phyloP scores from a whole-genome alignment of 2,329 filamentous ascomycete genomes.

The Aschersonia sp. region DNA sequence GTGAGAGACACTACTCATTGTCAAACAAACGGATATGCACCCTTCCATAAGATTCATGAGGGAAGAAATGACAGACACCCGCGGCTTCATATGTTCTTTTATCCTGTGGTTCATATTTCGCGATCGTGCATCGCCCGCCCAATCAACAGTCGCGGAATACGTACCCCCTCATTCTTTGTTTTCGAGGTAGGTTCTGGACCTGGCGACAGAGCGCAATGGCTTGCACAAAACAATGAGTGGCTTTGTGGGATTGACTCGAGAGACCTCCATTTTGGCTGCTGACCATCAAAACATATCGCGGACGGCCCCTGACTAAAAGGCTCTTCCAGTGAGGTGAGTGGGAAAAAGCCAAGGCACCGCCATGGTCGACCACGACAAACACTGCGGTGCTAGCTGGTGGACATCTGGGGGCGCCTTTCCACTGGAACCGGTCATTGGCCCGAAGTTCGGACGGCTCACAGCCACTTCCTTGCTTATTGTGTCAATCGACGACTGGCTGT shows the following conservation, averaged over 20 bases:
- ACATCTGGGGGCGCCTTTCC: no score
- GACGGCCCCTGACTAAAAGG: not conserved
- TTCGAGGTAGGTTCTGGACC: not conserved
- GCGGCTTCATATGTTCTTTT: no score
- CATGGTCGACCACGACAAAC: no score
- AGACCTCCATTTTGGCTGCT: not conserved
- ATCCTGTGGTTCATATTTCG: no score
- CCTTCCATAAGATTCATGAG: no score
- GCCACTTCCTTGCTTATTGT: not conserved
- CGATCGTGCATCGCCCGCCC: not conserved
- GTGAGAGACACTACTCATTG: no score
- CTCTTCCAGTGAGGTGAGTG: no score
- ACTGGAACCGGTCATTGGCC: not conserved
- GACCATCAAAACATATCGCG: not conserved
- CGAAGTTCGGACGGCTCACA: not conserved
- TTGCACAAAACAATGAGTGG: not conserved
- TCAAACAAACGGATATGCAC: no score
- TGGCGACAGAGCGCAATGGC: not conserved
- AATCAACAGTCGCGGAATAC: not conserved
- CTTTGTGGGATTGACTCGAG: not conserved
- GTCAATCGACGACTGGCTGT: not conserved
- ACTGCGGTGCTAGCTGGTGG: no score
- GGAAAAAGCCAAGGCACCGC: no score
- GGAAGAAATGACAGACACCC: no score
- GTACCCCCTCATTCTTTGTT: not conserved